Conservation (phyloP, 2,329 filamentous ascomycete genomes). For the Tolypocladium ophioglossoides region DNA sequence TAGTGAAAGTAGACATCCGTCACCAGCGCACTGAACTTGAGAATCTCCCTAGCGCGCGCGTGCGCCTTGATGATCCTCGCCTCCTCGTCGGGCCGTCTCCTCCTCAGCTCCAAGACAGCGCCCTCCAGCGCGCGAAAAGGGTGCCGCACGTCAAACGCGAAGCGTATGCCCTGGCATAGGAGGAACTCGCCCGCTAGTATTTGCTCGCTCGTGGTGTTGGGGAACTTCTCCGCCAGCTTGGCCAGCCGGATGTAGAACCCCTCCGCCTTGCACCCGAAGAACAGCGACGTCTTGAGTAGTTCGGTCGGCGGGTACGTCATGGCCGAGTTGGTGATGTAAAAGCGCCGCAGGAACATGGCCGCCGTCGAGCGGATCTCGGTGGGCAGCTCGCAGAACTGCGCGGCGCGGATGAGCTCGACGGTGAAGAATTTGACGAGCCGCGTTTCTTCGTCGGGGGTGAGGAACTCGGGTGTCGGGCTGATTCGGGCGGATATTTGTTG, state of each 20-base stretch:
- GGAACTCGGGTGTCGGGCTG: slow-evolving; percentile 58
- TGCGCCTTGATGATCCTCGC: slow-evolving; percentile 52
- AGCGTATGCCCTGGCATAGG: slow-evolving; percentile 82
- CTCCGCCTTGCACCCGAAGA: slow-evolving; percentile 89
- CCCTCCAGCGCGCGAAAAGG: slow-evolving; percentile 84
- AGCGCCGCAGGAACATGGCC: slow-evolving; percentile 81
- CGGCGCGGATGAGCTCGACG: slow-evolving; percentile 45
- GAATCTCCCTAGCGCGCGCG: slow-evolving; percentile 57
- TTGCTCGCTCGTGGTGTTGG: slow-evolving; percentile 63
- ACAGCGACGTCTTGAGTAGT: slow-evolving; percentile 81
- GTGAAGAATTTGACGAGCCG: slow-evolving; percentile 72
- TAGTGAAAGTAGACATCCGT: slow-evolving; percentile 98
- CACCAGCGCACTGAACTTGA: slow-evolving; percentile 71
- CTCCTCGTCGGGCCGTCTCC: slow-evolving; percentile 52
- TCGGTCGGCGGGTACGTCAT: slow-evolving; percentile 93
- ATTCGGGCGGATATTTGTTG: slow-evolving; percentile 47
- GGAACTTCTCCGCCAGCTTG: slow-evolving; percentile 59
- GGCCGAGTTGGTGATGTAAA: slow-evolving; percentile 90
- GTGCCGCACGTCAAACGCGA: slow-evolving; percentile 87
- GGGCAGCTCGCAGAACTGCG: slow-evolving; percentile 39
- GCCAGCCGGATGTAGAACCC: slow-evolving; percentile 59
- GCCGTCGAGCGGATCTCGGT: slow-evolving; percentile 54
- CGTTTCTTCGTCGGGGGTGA: slow-evolving; percentile 75
- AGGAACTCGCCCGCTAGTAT: slow-evolving; percentile 88
- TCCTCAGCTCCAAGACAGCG: slow-evolving; percentile 69